phyloP scores from a whole-genome alignment of 306 rosid genomes.

The Comarum palustre region DNA sequence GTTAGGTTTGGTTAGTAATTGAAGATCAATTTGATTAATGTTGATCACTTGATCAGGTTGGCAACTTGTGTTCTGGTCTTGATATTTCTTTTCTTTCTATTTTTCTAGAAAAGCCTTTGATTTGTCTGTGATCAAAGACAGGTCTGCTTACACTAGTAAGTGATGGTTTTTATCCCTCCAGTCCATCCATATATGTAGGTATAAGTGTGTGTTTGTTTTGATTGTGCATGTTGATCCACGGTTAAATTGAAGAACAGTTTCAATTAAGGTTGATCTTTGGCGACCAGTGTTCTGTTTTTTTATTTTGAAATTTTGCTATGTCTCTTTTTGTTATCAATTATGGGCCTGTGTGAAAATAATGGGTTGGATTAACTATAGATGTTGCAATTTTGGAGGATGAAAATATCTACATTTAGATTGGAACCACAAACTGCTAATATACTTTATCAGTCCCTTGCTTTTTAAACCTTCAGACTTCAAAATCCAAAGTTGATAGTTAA shows the following conservation, averaged over 20 bases:
- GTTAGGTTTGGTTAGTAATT: conserved; percentile 2
- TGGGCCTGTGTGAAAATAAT: not conserved
- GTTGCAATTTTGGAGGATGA: conserved; percentile 1
- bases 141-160: no score
- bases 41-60: not conserved
- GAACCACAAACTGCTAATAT: not conserved
- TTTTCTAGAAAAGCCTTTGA: not conserved
- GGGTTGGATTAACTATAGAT: conserved; percentile 3
- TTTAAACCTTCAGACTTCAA: not conserved
- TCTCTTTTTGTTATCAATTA: not conserved
- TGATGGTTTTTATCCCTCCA: no score
- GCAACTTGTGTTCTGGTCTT: not conserved
- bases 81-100: not conserved
- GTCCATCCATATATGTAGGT: no score
- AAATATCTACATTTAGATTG: not conserved
- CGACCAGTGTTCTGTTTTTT: not conserved
- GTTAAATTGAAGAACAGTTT: no score
- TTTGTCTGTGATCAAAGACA: not conserved
- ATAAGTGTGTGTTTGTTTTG: no score
- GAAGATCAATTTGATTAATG: not conserved
- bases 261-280: not conserved
- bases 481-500: not conserved
- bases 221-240: no score
- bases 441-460: not conserved
- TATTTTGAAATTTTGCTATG: not conserved